These are phyloP conservation scores for Suillus hirtellus DNA, from an alignment of 768 basidiomycete genomes.

Conservation along the genomic window DNA sequence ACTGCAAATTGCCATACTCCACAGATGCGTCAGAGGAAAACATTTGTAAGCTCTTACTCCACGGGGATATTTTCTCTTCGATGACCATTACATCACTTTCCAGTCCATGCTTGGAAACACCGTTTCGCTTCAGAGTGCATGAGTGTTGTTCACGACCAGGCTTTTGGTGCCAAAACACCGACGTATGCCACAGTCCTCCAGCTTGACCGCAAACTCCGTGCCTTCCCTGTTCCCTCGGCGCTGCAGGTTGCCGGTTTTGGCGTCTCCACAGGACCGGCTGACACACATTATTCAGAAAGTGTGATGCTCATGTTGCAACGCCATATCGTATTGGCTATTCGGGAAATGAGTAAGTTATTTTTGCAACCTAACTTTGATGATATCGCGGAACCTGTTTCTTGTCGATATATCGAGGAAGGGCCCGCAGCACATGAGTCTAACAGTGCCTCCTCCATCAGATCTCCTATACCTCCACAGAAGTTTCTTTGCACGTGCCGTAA, in stretches of 20 bases:
- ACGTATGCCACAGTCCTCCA: conserved; percentile 69
- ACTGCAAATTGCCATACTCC: conserved; percentile 59
- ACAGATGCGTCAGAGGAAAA: conserved; percentile 54
- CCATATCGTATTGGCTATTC: conserved; percentile 66
- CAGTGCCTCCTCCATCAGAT: conserved; percentile 39
- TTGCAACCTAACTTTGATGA: neutral
- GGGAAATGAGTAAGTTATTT: conserved; percentile 61
- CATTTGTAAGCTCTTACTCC: conserved; percentile 47
- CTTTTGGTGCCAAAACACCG: conserved; percentile 68
- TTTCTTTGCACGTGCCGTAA: conserved; percentile 73
- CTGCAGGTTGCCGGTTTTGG: conserved; percentile 72
- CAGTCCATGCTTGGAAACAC: conserved; percentile 74
- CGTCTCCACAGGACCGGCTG: conserved; percentile 44
- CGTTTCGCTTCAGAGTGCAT: conserved; percentile 68
- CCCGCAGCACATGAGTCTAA: conserved; percentile 17
- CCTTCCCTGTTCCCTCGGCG: conserved; percentile 64
- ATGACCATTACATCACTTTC: conserved; percentile 6
- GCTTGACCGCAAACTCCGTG: conserved; percentile 64
- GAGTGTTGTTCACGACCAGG: conserved; percentile 68
- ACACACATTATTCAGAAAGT: conserved; percentile 37
- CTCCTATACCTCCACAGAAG: conserved; percentile 70
- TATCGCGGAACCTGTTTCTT: neutral
- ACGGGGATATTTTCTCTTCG: neutral
- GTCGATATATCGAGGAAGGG: conserved; percentile 1
- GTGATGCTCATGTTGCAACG: conserved; percentile 56